These are phyloP conservation scores for Exophiala spinifera DNA, from an alignment of 2,329 filamentous ascomycete genomes.

Conservation along the genomic window DNA sequence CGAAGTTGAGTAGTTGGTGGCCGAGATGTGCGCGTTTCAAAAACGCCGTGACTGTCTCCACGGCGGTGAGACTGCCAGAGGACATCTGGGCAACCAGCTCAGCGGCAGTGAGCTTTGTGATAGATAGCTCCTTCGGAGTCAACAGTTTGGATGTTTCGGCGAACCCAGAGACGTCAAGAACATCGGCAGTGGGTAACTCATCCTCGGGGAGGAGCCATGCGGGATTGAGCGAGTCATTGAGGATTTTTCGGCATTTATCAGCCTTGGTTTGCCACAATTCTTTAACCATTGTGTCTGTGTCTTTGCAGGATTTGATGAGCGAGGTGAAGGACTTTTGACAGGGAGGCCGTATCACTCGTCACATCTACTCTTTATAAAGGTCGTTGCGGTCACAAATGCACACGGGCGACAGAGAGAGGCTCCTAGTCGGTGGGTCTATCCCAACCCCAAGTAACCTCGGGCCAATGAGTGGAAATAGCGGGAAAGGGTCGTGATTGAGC, in stretches of 20 bases:
- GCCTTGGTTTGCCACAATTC: slow-evolving; percentile 35
- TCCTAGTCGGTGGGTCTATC: too few relatives aligned
- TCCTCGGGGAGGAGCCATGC: slow-evolving; percentile 35
- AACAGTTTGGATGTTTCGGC: slow-evolving; percentile 36
- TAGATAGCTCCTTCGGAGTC: slow-evolving; percentile 41
- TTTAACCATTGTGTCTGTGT: slow-evolving; percentile 8
- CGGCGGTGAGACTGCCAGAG: slow-evolving; percentile 18
- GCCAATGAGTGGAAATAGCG: too few relatives aligned
- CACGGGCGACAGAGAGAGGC: too few relatives aligned
- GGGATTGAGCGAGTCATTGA: slow-evolving; percentile 35
- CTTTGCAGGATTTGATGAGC: too few relatives aligned
- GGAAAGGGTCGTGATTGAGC: too few relatives aligned
- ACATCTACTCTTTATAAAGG: too few relatives aligned
- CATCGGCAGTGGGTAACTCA: slow-evolving; percentile 31
- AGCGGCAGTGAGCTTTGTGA: slow-evolving; percentile 47
- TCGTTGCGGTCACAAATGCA: too few relatives aligned
- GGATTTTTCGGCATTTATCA: slow-evolving; percentile 35
- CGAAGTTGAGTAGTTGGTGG: slow-evolving; percentile 35
- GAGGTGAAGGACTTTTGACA: too few relatives aligned
- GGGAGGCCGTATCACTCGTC: too few relatives aligned
- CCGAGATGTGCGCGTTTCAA: slow-evolving; percentile 28
- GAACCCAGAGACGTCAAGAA: slow-evolving; percentile 34
- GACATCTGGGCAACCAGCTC: slow-evolving; percentile 41
- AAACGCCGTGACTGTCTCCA: slow-evolving; percentile 26
- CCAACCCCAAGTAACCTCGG: too few relatives aligned